Conservation (phyloP, 1,284 basidiomycete species). For the Cystobasidiaceae sp. region DNA sequence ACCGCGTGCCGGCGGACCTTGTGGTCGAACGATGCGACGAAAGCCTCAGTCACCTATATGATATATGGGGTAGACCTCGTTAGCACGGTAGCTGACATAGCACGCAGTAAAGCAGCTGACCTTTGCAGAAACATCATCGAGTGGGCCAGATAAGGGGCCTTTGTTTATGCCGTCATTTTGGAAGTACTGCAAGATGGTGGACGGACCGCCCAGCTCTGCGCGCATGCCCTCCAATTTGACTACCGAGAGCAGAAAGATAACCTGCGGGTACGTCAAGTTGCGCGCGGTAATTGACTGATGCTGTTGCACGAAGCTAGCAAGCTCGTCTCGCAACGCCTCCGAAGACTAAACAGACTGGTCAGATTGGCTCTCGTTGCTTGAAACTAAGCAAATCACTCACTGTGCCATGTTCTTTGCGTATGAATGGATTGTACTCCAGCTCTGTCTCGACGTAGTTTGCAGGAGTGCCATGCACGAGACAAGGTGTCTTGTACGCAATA, state of each 20-base stretch:
- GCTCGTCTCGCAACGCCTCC: constrained; percentile 39
- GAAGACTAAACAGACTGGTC: constrained; percentile 27
- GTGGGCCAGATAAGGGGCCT: constrained; percentile 60
- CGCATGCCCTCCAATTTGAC: constrained; percentile 86
- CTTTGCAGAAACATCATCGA: constrained; percentile 83
- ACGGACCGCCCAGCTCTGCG: constrained; percentile 70
- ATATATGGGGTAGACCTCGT: constrained; percentile 27
- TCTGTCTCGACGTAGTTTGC: constrained; percentile 82
- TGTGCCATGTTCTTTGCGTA: constrained; percentile 56
- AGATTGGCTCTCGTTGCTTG: too few species aligned
- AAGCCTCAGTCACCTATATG: constrained; percentile 48
- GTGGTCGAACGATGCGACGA: constrained; percentile 62
- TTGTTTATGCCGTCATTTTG: constrained; percentile 78
- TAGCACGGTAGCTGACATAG: too few species aligned
- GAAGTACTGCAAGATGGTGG: constrained; percentile 82
- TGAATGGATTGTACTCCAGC: constrained; percentile 86
- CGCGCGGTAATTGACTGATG: constrained; percentile 62
- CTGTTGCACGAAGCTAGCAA: constrained; percentile 57
- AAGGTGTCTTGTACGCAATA: constrained; percentile 83
- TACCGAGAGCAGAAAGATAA: constrained; percentile 80
- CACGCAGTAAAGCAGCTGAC: constrained; percentile 49
- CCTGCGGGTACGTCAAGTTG: constrained; percentile 71
- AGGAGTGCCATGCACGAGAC: constrained; percentile 73
- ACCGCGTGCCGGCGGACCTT: constrained; percentile 75
- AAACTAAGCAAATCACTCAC: neutral